A percentile compares a stretch with the other conserved stretches of the same genome.
phyloP scores from a whole-genome alignment of 257 asterid genomes.

The Gynochthodes officinalis region DNA sequence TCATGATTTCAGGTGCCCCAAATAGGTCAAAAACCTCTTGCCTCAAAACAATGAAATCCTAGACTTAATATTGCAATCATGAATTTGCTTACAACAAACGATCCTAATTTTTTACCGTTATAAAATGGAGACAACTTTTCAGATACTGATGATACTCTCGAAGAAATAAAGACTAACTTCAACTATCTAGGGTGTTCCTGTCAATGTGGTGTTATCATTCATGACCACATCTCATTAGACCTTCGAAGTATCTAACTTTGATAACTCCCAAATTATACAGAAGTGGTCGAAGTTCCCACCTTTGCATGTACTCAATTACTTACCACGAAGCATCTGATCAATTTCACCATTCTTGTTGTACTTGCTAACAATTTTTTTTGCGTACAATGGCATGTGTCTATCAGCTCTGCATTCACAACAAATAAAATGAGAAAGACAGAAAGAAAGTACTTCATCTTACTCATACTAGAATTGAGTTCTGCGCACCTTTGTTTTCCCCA shows the following conservation, averaged over 20 bases:
- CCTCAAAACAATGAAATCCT: slow-evolving; percentile 1
- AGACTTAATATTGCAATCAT: neutral
- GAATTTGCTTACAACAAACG: neutral
- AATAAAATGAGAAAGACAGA: slow-evolving; percentile 9
- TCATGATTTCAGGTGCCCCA: neutral
- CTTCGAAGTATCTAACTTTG: neutral
- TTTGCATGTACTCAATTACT: slow-evolving; percentile 34
- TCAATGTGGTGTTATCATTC: neutral
- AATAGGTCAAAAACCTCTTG: neutral
- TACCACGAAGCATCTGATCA: slow-evolving; percentile 64
- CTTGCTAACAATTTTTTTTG: slow-evolving; percentile 75
- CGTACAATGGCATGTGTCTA: slow-evolving; percentile 78
- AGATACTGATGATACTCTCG: neutral
- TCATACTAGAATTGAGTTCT: neutral
- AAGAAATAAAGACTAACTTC: slow-evolving; percentile 16
- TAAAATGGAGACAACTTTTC: neutral
- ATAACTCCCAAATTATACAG: neutral
- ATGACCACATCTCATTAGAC: neutral
- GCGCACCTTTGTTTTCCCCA: slow-evolving; percentile 90
- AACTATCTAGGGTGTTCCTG: neutral
- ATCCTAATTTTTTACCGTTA: neutral
- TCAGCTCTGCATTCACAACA: slow-evolving; percentile 68
- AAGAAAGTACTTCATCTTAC: slow-evolving; percentile 1
- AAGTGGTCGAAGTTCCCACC: slow-evolving; percentile 10
- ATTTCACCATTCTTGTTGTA: slow-evolving; percentile 91